phyloP scores from a whole-genome alignment of 371 early-diverging fungal species.

The Rhizomucor pusillus region DNA sequence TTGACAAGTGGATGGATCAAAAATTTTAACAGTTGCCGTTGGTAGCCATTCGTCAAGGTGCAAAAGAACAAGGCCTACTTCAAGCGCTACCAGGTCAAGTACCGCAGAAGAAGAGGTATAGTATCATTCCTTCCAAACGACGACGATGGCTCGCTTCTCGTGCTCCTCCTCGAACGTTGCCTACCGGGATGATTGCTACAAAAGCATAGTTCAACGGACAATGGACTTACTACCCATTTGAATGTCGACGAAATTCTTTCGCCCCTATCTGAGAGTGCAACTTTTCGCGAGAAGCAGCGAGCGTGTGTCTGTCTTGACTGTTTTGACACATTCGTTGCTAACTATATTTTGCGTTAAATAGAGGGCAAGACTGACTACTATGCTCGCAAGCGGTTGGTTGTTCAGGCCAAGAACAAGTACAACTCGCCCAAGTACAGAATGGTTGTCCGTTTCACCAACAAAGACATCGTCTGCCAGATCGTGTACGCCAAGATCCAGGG shows the following conservation, averaged over 20 bases:
- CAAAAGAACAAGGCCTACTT: conserved; percentile 82
- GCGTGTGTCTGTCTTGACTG: not conserved
- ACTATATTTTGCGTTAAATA: conserved; percentile 21
- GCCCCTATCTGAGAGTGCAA: conserved; percentile 81
- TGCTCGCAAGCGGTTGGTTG: conserved; percentile 90
- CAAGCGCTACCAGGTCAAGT: conserved; percentile 99
- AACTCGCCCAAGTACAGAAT: conserved; percentile 99
- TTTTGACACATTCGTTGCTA: not conserved
- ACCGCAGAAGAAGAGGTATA: conserved; percentile 96
- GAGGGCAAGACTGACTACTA: conserved; percentile 99
- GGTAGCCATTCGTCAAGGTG: conserved; percentile 45
- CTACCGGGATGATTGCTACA: conserved; percentile 15
- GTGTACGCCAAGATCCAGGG: conserved; percentile 99
- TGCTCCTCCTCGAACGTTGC: not conserved
- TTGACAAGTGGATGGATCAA: conserved; percentile 8
- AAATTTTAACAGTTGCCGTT: not conserved
- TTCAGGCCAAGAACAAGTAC: conserved; percentile 99
- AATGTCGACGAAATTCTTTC: conserved; percentile 70
- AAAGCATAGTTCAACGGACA: conserved; percentile 81
- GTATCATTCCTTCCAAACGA: conserved; percentile 1
- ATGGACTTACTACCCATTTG: conserved; percentile 23
- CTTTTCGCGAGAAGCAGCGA: not conserved
- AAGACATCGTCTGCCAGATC: conserved; percentile 97
- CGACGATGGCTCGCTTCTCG: not conserved
- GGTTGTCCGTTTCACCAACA: conserved; percentile 99